A percentile compares a stretch with the other conserved stretches of the same genome.
Evolutionary conservation across 2,329 filamentous ascomycete genomes (phyloP).

Genomic region (Penicillium corylophilum): DNA sequence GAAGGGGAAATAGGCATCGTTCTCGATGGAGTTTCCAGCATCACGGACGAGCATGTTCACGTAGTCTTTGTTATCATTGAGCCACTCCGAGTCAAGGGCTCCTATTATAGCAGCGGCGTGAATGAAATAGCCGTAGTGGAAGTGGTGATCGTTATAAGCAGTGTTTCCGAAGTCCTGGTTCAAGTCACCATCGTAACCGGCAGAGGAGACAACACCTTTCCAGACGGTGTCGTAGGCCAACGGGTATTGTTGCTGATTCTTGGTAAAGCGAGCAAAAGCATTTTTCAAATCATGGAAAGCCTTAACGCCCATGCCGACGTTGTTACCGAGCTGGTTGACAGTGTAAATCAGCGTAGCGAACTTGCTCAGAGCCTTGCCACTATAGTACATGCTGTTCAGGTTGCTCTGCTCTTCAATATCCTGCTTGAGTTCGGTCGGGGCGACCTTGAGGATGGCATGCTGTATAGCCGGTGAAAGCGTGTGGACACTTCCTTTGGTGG

Average conservation of each 20-base stretch:
- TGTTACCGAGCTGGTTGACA: constrained; percentile 61
- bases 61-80: constrained; percentile 70
- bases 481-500: constrained; percentile 42
- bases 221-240: constrained; percentile 61
- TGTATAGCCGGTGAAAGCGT: constrained; percentile 53
- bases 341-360: constrained; percentile 70
- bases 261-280: constrained; percentile 64
- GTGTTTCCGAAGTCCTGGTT: constrained; percentile 85
- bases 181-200: constrained; percentile 66
- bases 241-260: constrained; percentile 65
- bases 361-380: constrained; percentile 80
- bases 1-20: constrained; percentile 76
- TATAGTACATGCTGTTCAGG: constrained; percentile 86
- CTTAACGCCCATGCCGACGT: constrained; percentile 56
- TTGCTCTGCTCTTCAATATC: constrained; percentile 72
- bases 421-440: constrained; percentile 72
- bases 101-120: constrained; percentile 82
- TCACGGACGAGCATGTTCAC: constrained; percentile 85
- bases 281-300: constrained; percentile 63
- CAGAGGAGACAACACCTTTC: constrained; percentile 78
- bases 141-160: constrained; percentile 67
- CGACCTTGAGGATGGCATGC: constrained; percentile 59
- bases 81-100: constrained; percentile 73
- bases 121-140: constrained; percentile 80
- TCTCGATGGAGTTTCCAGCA: constrained; percentile 69